Percentiles rank a stretch among this genome's conserved stretches.
phyloP scores from a whole-genome alignment of 1,284 basidiomycete species.

The Ceratobasidium papillatum region DNA sequence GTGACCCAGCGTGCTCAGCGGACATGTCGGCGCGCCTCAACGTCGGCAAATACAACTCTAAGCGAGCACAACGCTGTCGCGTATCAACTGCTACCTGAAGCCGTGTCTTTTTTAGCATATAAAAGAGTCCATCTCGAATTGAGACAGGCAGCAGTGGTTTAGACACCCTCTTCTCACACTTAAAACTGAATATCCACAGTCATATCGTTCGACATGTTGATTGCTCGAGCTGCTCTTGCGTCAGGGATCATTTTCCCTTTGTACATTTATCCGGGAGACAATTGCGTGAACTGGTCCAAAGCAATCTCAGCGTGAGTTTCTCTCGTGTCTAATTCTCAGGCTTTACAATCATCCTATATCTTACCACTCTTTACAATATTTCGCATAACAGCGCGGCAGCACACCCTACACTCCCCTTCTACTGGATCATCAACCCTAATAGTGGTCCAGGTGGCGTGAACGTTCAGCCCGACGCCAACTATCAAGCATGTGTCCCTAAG shows the following conservation, averaged over 20 bases:
- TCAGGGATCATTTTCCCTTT: constrained; percentile 31
- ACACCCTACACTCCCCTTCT: constrained; percentile 51
- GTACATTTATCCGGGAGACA: constrained; percentile 30
- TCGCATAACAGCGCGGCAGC: constrained; percentile 50
- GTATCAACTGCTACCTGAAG: no score
- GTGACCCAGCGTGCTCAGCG: no score
- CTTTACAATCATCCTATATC: constrained; percentile 52
- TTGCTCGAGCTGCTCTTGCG: constrained; percentile 29
- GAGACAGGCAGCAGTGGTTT: no score
- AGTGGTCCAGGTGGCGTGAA: constrained; percentile 52
- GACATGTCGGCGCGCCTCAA: no score
- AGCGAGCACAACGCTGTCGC: no score
- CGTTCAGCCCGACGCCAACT: constrained; percentile 51
- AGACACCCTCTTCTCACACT: no score
- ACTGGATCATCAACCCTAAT: constrained; percentile 52
- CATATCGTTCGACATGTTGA: no score
- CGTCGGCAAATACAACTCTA: no score
- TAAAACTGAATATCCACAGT: no score
- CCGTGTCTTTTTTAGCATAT: no score
- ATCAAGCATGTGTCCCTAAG: constrained; percentile 51
- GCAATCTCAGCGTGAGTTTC: constrained; percentile 34
- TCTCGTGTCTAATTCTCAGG: not conserved
- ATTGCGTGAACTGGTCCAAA: constrained; percentile 14
- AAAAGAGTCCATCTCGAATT: no score
- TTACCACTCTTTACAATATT: constrained; percentile 47